Conservation (phyloP, 75 land plant genomes). For the Cryptomeria japonica region DNA sequence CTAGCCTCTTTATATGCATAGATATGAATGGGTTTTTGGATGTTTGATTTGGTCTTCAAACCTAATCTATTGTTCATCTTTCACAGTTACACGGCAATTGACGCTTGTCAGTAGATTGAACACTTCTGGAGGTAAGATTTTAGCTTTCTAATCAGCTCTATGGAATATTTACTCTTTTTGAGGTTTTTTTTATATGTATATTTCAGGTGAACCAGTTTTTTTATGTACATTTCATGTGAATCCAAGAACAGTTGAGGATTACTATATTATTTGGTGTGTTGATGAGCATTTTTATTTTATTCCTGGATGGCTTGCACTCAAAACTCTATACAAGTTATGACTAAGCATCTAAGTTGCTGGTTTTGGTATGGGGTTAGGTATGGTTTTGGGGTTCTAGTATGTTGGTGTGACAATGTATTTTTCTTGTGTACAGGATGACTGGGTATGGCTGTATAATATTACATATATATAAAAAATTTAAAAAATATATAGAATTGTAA, state of each 20-base stretch:
- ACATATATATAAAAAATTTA: too few relatives aligned
- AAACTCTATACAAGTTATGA: not conserved
- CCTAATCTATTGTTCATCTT: not conserved
- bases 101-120: not conserved
- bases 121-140: constrained; percentile 6
- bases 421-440: too few relatives aligned
- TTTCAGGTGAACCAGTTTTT: not conserved
- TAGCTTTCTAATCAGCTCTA: not conserved
- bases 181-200: not conserved
- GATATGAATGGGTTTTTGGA: not conserved
- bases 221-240: not conserved
- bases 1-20: not conserved
- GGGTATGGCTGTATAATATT: too few relatives aligned
- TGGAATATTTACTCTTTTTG: not conserved
- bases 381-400: too few relatives aligned
- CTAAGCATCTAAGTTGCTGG: not conserved
- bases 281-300: not conserved
- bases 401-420: too few relatives aligned
- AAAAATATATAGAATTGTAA: too few relatives aligned
- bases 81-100: not conserved
- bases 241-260: not conserved
- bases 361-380: too few relatives aligned
- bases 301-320: not conserved
- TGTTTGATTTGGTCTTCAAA: not conserved
- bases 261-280: not conserved